phyloP scores from a whole-genome alignment of 352 stramenopile genomes.

The Globisporangium solare region DNA sequence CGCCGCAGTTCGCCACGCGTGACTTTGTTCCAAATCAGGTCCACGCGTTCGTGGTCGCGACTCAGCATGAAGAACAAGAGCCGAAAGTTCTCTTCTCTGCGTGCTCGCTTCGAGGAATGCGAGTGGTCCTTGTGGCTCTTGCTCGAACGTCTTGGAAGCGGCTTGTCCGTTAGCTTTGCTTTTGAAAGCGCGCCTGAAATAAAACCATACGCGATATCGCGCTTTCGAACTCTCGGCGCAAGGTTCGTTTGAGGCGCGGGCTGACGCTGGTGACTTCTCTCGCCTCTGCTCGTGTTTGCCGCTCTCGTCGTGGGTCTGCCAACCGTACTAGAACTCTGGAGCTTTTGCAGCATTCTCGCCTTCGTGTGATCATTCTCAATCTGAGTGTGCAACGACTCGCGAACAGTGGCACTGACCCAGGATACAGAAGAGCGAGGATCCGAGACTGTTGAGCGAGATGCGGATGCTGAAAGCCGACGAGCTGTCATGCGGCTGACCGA shows the following conservation, averaged over 20 bases:
- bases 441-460: constrained; percentile 33
- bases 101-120: constrained; percentile 13
- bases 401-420: constrained; percentile 25
- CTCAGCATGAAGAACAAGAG: constrained; percentile 93
- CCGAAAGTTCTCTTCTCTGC: constrained; percentile 89
- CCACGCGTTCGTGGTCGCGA: constrained; percentile 88
- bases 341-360: constrained; percentile 54
- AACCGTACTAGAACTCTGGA: constrained; percentile 41
- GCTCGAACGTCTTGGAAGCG: constrained; percentile 19
- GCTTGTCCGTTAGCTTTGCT: constrained; percentile 25
- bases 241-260: background rate
- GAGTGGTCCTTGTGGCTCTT: constrained; percentile 13
- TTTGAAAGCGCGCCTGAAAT: constrained; percentile 31
- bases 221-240: constrained; percentile 48
- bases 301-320: constrained; percentile 9
- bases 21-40: constrained; percentile 93
- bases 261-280: constrained; percentile 7
- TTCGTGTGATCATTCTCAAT: constrained; percentile 65
- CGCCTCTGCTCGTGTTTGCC: background rate
- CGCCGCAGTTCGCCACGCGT: constrained; percentile 87
- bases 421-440: constrained; percentile 25
- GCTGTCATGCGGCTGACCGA: background rate
- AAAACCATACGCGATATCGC: constrained; percentile 63
- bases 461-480: constrained; percentile 25
- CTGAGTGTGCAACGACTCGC: constrained; percentile 38